Percentiles rank a stretch among this genome's conserved stretches.
Conservation (phyloP, 225 moss, liverwort and hornwort species). For the Climacium dendroides region DNA sequence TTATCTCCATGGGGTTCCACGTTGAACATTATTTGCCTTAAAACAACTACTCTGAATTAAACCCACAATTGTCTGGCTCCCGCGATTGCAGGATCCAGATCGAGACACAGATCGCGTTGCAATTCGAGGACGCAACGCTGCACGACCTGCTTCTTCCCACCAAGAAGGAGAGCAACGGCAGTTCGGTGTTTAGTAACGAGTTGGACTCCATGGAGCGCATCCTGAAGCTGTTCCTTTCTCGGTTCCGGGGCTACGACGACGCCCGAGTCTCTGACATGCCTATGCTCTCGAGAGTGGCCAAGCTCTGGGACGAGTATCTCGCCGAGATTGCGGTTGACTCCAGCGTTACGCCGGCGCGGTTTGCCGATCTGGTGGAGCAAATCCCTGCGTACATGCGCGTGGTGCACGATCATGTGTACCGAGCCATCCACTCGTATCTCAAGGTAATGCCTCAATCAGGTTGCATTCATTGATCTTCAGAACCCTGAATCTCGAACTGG, state of each 20-base stretch:
- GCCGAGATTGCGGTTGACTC: constrained; percentile 50
- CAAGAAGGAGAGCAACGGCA: constrained; percentile 29
- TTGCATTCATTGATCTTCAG: neutral
- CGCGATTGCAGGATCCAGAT: constrained; percentile 8
- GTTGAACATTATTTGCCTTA: neutral
- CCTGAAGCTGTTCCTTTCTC: constrained; percentile 40
- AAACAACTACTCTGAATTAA: neutral
- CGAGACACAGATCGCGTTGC: constrained; percentile 38
- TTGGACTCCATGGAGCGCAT: constrained; percentile 44
- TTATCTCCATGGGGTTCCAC: neutral
- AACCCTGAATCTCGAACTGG: neutral
- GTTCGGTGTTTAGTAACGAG: neutral
- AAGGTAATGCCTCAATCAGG: constrained; percentile 18
- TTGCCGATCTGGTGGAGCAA: constrained; percentile 53
- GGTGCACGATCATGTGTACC: constrained; percentile 71
- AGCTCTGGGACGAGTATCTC: constrained; percentile 85
- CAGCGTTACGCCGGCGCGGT: constrained; percentile 33
- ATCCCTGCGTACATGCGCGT: constrained; percentile 71
- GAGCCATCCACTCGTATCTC: constrained; percentile 63
- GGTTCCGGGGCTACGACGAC: constrained; percentile 50
- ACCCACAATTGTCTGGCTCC: neutral
- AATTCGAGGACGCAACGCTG: constrained; percentile 52
- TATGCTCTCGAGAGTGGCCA: constrained; percentile 56
- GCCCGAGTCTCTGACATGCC: constrained; percentile 1
- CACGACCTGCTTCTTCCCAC: constrained; percentile 54